Evolutionary conservation across 2,329 filamentous ascomycete species (phyloP).

Genomic region (Hypoxylon sp.): DNA sequence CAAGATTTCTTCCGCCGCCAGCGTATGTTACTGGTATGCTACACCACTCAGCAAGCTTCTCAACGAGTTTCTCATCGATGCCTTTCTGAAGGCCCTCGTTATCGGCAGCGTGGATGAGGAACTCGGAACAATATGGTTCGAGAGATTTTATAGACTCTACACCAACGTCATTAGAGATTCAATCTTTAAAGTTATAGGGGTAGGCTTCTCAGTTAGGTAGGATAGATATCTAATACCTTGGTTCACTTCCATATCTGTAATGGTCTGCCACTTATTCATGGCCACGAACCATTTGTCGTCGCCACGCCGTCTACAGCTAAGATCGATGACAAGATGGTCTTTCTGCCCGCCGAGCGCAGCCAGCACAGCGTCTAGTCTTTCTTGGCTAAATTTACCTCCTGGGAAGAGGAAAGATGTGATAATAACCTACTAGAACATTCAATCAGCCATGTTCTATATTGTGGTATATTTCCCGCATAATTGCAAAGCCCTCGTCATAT

Average conservation of each 20-base stretch:
- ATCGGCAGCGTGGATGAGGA: slow-evolving; percentile 96
- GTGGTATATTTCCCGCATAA: slow-evolving; percentile 1
- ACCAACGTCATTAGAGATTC: slow-evolving; percentile 15
- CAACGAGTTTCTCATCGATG: slow-evolving; percentile 88
- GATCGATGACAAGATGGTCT: slow-evolving; percentile 89
- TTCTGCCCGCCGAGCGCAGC: slow-evolving; percentile 80
- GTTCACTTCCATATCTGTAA: slow-evolving; percentile 95
- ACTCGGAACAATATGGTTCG: slow-evolving; percentile 95
- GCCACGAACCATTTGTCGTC: slow-evolving; percentile 91
- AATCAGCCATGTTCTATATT: slow-evolving; percentile 26
- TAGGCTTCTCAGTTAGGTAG: background rate
- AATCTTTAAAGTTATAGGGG: background rate
- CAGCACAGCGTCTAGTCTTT: slow-evolving; percentile 81
- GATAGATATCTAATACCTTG: slow-evolving; percentile 69
- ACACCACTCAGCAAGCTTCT: slow-evolving; percentile 85
- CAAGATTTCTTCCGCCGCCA: slow-evolving; percentile 86
- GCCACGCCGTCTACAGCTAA: slow-evolving; percentile 86
- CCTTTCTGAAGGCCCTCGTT: slow-evolving; percentile 94
- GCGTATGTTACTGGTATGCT: slow-evolving; percentile 95
- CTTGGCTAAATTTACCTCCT: slow-evolving; percentile 82
- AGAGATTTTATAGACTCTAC: slow-evolving; percentile 83
- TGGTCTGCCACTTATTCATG: slow-evolving; percentile 99
- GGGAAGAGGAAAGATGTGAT: slow-evolving; percentile 97
- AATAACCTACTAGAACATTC: slow-evolving; percentile 78
- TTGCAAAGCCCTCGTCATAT: background rate